Evolutionary conservation across 192 early-diverging fungal genomes (phyloP).

Genomic region (Entomortierella beljakovae): DNA sequence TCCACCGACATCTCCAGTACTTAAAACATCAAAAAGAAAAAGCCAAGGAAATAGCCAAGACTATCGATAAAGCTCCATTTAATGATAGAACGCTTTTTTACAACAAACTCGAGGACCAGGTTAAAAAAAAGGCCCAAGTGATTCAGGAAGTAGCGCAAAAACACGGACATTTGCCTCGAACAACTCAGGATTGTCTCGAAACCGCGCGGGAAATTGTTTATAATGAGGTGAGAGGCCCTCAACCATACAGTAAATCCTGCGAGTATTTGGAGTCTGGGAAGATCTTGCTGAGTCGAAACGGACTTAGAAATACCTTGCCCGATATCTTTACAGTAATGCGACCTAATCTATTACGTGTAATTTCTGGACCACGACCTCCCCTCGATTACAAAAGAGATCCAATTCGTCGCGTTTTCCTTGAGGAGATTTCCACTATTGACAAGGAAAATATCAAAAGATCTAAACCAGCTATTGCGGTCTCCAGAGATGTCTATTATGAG

Average conservation of each 20-base stretch:
- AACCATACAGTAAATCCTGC: neutral
- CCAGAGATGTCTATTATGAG: neutral
- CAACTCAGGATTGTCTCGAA: conserved; percentile 7
- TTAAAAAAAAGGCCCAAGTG: neutral
- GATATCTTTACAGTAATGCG: neutral
- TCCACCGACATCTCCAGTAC: conserved; percentile 17
- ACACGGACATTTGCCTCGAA: neutral
- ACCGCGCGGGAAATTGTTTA: conserved; percentile 4
- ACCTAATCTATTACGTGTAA: neutral
- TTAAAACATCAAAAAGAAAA: neutral
- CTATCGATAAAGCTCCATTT: no score
- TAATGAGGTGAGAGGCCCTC: neutral
- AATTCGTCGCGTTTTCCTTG: neutral
- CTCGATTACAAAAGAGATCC: neutral
- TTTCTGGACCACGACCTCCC: neutral
- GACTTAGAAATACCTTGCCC: neutral
- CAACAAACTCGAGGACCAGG: neutral
- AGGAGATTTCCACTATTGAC: conserved; percentile 7
- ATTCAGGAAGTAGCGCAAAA: neutral
- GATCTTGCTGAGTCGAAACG: neutral
- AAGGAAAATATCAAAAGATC: neutral
- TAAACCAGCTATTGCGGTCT: conserved; percentile 2
- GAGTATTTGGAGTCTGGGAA: neutral
- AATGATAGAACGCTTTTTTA: no score
- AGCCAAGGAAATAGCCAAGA: neutral